Conservation (phyloP, 345 rosid species). For the Euphorbia lathyris region DNA sequence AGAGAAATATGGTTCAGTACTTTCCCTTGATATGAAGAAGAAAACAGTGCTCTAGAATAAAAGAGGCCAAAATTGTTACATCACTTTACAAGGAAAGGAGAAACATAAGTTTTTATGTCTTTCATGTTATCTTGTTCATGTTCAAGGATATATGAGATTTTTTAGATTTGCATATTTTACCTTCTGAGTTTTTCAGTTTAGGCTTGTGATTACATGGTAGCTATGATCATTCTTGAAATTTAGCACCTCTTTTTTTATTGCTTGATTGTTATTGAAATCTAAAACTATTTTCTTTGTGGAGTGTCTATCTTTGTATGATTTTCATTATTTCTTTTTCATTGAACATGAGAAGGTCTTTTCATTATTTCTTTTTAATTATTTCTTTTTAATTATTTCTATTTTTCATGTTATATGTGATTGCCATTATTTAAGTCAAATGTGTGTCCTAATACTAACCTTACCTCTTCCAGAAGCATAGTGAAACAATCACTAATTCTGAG, state of each 20-base stretch:
- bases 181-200: neutral
- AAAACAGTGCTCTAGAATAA: neutral
- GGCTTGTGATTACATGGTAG: no score
- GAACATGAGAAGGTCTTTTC: conserved; percentile 35
- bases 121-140: no score
- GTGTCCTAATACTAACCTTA: conserved; percentile 21
- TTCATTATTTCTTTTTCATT: neutral
- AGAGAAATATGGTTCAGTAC: neutral
- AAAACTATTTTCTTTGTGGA: neutral
- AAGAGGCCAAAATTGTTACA: neutral
- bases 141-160: neutral
- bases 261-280: neutral
- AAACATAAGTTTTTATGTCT: neutral
- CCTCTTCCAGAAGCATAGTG: conserved; percentile 48
- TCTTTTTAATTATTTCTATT: no score
- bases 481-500: conserved; percentile 23
- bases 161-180: neutral
- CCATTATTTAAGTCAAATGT: conserved; percentile 11
- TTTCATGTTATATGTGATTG: conserved; percentile 11
- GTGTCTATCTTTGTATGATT: neutral
- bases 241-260: neutral
- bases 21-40: neutral
- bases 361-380: no score
- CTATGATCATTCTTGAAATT: neutral
- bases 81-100: neutral